Percentiles rank a stretch among this genome's conserved stretches.
These are phyloP conservation scores for Pistacia atlantica DNA, from an alignment of 345 rosid species.

Conservation along the genomic window DNA sequence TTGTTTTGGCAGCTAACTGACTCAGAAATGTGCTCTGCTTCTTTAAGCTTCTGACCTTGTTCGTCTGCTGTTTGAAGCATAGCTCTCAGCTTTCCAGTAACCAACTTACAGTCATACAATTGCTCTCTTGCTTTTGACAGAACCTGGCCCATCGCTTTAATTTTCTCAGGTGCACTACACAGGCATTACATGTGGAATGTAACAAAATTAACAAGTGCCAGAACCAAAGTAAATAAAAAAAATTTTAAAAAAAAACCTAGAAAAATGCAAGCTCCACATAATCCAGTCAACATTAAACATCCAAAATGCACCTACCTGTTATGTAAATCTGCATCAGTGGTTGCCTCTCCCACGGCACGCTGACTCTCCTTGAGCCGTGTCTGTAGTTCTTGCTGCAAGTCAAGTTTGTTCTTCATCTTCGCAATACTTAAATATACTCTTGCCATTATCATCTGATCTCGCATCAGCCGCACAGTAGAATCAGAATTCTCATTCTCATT, in stretches of 20 bases:
- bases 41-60: slow-evolving; percentile 97
- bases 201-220: slow-evolving; percentile 9
- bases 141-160: slow-evolving; percentile 89
- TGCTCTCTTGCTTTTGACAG: slow-evolving; percentile 79
- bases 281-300: slow-evolving; percentile 9
- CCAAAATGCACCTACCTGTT: slow-evolving; percentile 48
- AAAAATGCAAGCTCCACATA: slow-evolving; percentile 5
- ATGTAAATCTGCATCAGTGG: slow-evolving; percentile 84
- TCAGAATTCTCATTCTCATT: slow-evolving; percentile 87
- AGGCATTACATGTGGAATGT: slow-evolving; percentile 15
- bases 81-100: slow-evolving; percentile 95
- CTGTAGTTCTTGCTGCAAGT: slow-evolving; percentile 73
- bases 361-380: slow-evolving; percentile 83
- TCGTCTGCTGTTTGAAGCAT: slow-evolving; percentile 98
- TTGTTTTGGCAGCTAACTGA: slow-evolving; percentile 98
- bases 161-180: slow-evolving; percentile 75
- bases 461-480: slow-evolving; percentile 82
- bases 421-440: slow-evolving; percentile 84
- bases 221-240: slow-evolving; percentile 7
- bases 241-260: slow-evolving; percentile 4
- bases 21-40: slow-evolving; percentile 98
- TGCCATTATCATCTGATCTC: slow-evolving; percentile 98
- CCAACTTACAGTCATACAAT: slow-evolving; percentile 91
- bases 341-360: slow-evolving; percentile 70
- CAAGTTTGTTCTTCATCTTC: slow-evolving; percentile 70